Conservation (phyloP, 352 stramenopile genomes). For the Elongisporangium undulatum region DNA sequence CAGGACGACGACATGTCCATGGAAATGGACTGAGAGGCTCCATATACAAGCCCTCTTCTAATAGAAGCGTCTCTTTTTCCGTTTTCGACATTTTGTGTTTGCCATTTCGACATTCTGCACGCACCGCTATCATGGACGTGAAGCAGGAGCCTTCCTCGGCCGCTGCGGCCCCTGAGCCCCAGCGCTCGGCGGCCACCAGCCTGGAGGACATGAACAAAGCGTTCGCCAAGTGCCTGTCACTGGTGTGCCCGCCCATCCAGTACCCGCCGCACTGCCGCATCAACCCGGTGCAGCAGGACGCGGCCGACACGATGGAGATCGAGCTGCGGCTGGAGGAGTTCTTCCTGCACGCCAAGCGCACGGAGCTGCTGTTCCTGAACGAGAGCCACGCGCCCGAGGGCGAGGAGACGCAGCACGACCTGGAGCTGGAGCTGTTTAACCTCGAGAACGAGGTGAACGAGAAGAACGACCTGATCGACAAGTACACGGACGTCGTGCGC, state of each 20-base stretch:
- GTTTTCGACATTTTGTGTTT: slow-evolving; percentile 6
- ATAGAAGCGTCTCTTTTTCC: slow-evolving; percentile 1
- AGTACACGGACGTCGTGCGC: slow-evolving; percentile 78
- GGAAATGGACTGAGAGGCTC: slow-evolving; percentile 21
- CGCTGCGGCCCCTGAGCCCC: neutral
- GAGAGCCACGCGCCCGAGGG: slow-evolving; percentile 11
- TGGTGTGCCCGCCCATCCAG: slow-evolving; percentile 77
- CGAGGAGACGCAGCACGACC: slow-evolving; percentile 26
- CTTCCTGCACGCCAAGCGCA: slow-evolving; percentile 78
- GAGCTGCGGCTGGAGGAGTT: slow-evolving; percentile 67
- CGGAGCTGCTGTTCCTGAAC: slow-evolving; percentile 70
- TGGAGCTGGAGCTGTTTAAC: slow-evolving; percentile 73
- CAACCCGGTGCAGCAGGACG: slow-evolving; percentile 77
- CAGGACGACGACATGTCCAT: slow-evolving; percentile 34
- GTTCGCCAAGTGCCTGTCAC: slow-evolving; percentile 67
- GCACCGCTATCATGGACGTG: slow-evolving; percentile 19
- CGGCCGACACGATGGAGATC: slow-evolving; percentile 70
- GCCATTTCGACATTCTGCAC: slow-evolving; percentile 6
- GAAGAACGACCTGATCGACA: slow-evolving; percentile 85
- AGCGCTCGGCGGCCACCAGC: slow-evolving; percentile 17
- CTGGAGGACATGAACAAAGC: slow-evolving; percentile 69
- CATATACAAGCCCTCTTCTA: neutral
- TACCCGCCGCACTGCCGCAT: slow-evolving; percentile 82
- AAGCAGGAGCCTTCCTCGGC: neutral
- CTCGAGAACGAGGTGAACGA: slow-evolving; percentile 71